Base-by-base conservation (phyloP, 495 filamentous ascomycete genomes). In the Penicillium subrubescens region DNA sequence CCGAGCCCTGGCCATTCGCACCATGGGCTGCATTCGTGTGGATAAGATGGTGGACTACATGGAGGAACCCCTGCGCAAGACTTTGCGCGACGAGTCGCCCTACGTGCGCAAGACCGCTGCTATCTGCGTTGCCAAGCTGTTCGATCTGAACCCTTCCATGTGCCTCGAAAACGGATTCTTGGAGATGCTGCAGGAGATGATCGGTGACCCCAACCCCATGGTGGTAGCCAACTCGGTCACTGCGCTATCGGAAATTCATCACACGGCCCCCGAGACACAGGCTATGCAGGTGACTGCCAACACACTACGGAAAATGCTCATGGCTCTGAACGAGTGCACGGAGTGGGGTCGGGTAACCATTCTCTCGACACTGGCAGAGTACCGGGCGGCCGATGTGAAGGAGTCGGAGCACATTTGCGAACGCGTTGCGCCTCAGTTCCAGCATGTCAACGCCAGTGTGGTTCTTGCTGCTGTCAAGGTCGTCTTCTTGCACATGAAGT, bases 1-100 rank as follows among this genome's bases (percentile, higher is more conserved):
- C 67, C 84, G 96, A 76, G 95, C 95, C 19, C 83, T 99, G 15
- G 95, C 95, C 50, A 96, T 99, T 73, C 86, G 95, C 44, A 99
- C 95, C n/a, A 99, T 99, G 95, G 95, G 95, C 29, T 98, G 95
- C 76, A 97, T 99, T 64, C 85, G 95, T 46, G 95, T 99, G 63
- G 95, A 98, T 65, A 99, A 99, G 79, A 99, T 99, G 90, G 92
- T 98, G 65, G 96, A 99, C 72, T 99, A 99, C 75, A 97, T 98
- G 95, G 95, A 99, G 78, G 95, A 98, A 75, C 95, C 95, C 25
- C 81, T 99, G 57, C 87, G 95, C 66, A 99, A 99, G 78, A 99
- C 95, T 19, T 83, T 99, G 66, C 89, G 90, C 71, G 95, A 99
- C 77, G 96, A 99, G 78, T 97, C 94, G 55, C 95, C 95, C 0